Conservation (phyloP, 169 alveolate species). For the Cyclospora cayetanensis region DNA sequence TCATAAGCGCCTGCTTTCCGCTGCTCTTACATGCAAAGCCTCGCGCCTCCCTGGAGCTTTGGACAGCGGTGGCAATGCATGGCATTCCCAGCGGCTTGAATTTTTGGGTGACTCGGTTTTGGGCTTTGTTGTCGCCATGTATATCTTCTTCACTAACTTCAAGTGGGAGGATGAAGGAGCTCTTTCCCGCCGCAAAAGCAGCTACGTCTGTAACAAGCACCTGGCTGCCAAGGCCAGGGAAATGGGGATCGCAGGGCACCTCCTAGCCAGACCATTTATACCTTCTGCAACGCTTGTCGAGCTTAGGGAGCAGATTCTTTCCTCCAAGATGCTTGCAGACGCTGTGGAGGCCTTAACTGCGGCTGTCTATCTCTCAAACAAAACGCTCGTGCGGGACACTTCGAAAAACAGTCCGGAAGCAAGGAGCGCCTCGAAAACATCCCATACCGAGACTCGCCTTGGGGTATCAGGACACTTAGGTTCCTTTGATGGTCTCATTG, state of each 20-base stretch:
- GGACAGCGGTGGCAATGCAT: background rate
- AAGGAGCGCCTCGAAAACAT: background rate
- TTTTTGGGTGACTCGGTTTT: conserved; percentile 45
- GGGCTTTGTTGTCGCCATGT: background rate
- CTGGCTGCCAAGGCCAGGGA: background rate
- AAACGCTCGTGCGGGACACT: too few relatives aligned
- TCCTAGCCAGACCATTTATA: background rate
- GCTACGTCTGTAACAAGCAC: background rate
- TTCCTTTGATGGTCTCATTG: background rate
- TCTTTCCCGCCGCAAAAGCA: background rate
- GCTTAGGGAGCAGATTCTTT: background rate
- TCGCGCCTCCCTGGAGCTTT: background rate
- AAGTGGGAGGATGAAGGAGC: background rate
- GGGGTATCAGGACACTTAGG: background rate
- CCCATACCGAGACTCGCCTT: background rate
- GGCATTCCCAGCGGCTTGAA: conserved; percentile 46
- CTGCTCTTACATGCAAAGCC: background rate
- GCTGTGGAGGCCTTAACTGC: conserved; percentile 52
- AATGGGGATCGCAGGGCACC: background rate
- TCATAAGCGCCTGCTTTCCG: background rate
- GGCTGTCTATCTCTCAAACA: conserved; percentile 31
- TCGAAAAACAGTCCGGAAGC: too few relatives aligned
- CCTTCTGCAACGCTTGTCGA: background rate
- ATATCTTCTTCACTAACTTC: background rate
- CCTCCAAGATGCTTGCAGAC: conserved; percentile 49